Conservation (phyloP, 2,329 filamentous ascomycete species). For the Penicillium crustosum region DNA sequence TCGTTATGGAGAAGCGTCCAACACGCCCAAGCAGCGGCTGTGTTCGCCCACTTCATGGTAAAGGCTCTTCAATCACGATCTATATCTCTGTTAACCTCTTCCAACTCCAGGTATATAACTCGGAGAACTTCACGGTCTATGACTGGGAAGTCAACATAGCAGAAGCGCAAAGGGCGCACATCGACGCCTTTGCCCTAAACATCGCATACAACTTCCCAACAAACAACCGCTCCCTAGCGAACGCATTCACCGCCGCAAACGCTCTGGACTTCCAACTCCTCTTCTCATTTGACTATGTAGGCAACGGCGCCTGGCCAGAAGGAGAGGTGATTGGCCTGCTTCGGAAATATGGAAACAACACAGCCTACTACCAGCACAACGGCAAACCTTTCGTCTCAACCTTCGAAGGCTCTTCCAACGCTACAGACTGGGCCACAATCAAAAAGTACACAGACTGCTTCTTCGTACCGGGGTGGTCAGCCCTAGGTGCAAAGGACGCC, state of each 20-base stretch:
- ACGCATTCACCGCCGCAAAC: constrained; percentile 7
- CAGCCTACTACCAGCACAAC: constrained; percentile 8
- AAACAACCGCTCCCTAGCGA: constrained; percentile 5
- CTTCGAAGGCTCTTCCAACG: constrained; percentile 47
- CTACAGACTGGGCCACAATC: constrained; percentile 48
- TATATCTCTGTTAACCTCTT: not conserved
- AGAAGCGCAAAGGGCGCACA: constrained; percentile 37
- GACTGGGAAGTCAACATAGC: constrained; percentile 38
- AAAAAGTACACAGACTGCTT: constrained; percentile 42
- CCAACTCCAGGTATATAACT: constrained; percentile 35
- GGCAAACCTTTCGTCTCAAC: constrained; percentile 32
- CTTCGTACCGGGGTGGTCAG: constrained; percentile 51
- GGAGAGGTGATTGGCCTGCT: constrained; percentile 4
- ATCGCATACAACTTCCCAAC: constrained; percentile 27
- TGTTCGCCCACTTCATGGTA: constrained; percentile 40
- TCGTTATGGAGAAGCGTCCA: constrained; percentile 3
- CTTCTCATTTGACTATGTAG: constrained; percentile 12
- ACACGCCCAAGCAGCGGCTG: constrained; percentile 21
- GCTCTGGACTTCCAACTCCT: constrained; percentile 3
- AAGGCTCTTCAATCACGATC: not conserved
- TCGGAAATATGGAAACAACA: not conserved
- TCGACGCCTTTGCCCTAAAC: constrained; percentile 47
- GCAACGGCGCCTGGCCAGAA: constrained; percentile 9
- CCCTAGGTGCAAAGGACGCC: constrained; percentile 31
- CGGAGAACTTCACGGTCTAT: constrained; percentile 22